Conservation (phyloP, 179 eudicot genomes). For the Silene vulgaris region DNA sequence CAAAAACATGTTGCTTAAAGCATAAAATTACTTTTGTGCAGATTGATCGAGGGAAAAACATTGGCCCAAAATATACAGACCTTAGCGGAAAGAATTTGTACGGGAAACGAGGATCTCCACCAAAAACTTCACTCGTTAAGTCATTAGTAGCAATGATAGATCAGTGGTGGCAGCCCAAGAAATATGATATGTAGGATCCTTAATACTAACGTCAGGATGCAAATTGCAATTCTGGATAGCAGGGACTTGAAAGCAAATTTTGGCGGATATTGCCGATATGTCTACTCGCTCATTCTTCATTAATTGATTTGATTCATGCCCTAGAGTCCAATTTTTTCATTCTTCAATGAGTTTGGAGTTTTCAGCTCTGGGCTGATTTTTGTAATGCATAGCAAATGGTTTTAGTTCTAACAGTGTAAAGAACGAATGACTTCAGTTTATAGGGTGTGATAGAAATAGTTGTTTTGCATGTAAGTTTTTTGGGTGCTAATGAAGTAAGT, state of each 20-base stretch:
- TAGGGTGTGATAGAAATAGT: too few relatives aligned
- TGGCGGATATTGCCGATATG: slow-evolving; percentile 14
- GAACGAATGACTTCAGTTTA: too few relatives aligned
- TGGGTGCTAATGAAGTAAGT: too few relatives aligned
- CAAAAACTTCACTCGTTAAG: slow-evolving; percentile 49
- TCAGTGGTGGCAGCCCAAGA: slow-evolving; percentile 90
- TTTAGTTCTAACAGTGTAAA: too few relatives aligned
- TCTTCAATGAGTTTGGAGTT: slow-evolving; percentile 29
- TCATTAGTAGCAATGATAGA: slow-evolving; percentile 58
- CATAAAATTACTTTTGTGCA: slow-evolving; percentile 26
- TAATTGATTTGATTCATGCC: slow-evolving; percentile 29
- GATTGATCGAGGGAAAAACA: slow-evolving; percentile 83
- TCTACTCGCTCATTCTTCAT: slow-evolving; percentile 28
- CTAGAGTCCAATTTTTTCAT: slow-evolving; percentile 25
- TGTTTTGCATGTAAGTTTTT: too few relatives aligned
- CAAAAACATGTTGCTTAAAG: background rate
- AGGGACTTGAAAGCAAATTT: slow-evolving; percentile 24
- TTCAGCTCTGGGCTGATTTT: slow-evolving; percentile 25
- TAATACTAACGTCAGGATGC: slow-evolving; percentile 15
- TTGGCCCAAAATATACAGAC: slow-evolving; percentile 79
- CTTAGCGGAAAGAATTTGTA: slow-evolving; percentile 78
- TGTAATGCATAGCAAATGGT: slow-evolving; percentile 17
- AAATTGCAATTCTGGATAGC: slow-evolving; percentile 16
- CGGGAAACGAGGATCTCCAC: slow-evolving; percentile 57
- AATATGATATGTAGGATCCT: slow-evolving; percentile 58